Evolutionary conservation across 495 filamentous ascomycete species (phyloP).

Genomic region (Hypoxylon perforatum): DNA sequence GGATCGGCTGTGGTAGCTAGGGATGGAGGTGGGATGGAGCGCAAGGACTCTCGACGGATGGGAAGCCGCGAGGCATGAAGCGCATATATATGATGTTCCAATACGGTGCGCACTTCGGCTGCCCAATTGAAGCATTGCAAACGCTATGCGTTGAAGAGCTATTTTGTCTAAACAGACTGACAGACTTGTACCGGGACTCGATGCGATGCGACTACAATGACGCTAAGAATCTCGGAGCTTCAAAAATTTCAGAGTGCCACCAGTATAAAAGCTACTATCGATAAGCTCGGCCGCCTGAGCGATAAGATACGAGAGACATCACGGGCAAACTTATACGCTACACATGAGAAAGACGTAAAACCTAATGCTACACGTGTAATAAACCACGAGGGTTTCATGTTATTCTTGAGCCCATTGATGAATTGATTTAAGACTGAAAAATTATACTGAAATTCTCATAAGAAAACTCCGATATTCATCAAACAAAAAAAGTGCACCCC

Average conservation of each 20-base stretch:
- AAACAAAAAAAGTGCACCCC: too few relatives aligned
- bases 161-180: conserved; percentile 3
- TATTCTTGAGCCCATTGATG: too few relatives aligned
- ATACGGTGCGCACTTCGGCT: conserved; percentile 37
- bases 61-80: conserved; percentile 33
- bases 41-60: conserved; percentile 17
- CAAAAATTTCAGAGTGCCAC: neutral
- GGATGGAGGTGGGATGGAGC: conserved; percentile 24
- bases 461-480: too few relatives aligned
- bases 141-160: conserved; percentile 17
- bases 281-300: neutral
- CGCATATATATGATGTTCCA: conserved; percentile 42
- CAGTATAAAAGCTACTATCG: neutral
- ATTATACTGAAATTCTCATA: too few relatives aligned
- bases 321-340: too few relatives aligned
- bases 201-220: neutral
- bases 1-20: conserved; percentile 16
- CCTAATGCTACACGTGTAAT: too few relatives aligned
- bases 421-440: too few relatives aligned
- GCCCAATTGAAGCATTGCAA: conserved; percentile 49
- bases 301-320: too few relatives aligned
- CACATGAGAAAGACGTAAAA: too few relatives aligned
- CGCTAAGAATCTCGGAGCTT: neutral
- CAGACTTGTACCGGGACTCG: neutral
- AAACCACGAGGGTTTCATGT: too few relatives aligned